Evolutionary conservation across 495 filamentous ascomycete species (phyloP).

Genomic region (Talaromyces wortmannii): DNA sequence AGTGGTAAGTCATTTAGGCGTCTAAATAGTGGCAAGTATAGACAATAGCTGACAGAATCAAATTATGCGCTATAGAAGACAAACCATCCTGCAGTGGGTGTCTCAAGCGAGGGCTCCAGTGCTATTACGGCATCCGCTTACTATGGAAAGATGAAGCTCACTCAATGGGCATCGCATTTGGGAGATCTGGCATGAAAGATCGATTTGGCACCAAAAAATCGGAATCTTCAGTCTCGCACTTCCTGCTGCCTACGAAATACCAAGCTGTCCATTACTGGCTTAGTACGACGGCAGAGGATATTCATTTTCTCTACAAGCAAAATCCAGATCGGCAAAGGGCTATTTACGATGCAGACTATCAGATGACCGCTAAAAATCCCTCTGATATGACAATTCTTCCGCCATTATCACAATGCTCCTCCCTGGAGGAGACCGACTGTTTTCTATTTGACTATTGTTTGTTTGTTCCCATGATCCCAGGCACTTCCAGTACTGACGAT

Average conservation of each 20-base stretch:
- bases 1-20: not conserved
- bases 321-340: not conserved
- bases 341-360: too few relatives aligned
- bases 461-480: not conserved
- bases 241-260: not conserved
- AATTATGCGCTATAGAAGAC: not conserved
- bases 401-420: not conserved
- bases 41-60: not conserved
- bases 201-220: not conserved
- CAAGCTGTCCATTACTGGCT: not conserved
- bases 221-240: not conserved
- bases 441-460: not conserved
- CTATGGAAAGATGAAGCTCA: not conserved
- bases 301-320: not conserved
- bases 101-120: not conserved
- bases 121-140: not conserved
- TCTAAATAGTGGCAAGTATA: not conserved
- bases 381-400: not conserved
- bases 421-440: not conserved
- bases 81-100: not conserved
- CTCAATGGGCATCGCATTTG: not conserved
- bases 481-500: not conserved
- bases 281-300: not conserved
- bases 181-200: not conserved
- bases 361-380: not conserved